Base-by-base conservation (phyloP, 1,284 basidiomycete species). In the Heliocybe sulcata region DNA sequence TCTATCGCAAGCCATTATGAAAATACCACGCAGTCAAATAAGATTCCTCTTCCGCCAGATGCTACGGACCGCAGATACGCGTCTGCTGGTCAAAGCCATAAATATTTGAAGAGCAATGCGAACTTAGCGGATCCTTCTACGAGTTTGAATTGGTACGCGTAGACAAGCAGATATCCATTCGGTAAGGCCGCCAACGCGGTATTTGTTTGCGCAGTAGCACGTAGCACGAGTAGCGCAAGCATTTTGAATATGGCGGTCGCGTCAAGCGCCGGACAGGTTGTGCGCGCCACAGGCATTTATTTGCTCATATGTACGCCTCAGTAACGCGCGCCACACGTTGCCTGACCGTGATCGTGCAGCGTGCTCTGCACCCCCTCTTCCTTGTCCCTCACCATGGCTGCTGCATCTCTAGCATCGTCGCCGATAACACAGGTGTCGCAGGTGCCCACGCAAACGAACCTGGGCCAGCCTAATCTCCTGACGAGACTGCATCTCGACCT, bases 401-500 rank as follows among this genome's bases (percentile, higher is more conserved):
- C 14, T 16, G 47, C 25, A 12, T 16, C 47, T 12, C 8, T 26
- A 22, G 47, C 23, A 11, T 49, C 47, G 22, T 49, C 47, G 9
- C 90, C 90, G 54, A 94, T 94, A 63, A 93, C 91, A 0, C 90
- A 92, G 68, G 92, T 93, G 54, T 86, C 87, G 9, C 89, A 90
- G 65, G 75, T 77, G 16, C 85, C 82, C 45, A 75, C 81, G n/a
- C 82, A 85, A 61, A 78, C 82, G 14, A 85, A 83, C 61, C 73
- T 91, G 16, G 23, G 27, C 22, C 88, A 91, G 68, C 88, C 90
- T 14, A 88, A 92, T 72, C 79, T 94, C 35, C 78, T 96, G 59
- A 87, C 90, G 12, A 81, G 92, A 59, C 81, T 99, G 61, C 83
- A 92, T 56, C 86, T 99, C 63, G 96, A 98, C 72, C 79, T 99